Evolutionary conservation across 78 protist genomes (phyloP).

Genomic region (Dictyostelium capitatum): DNA sequence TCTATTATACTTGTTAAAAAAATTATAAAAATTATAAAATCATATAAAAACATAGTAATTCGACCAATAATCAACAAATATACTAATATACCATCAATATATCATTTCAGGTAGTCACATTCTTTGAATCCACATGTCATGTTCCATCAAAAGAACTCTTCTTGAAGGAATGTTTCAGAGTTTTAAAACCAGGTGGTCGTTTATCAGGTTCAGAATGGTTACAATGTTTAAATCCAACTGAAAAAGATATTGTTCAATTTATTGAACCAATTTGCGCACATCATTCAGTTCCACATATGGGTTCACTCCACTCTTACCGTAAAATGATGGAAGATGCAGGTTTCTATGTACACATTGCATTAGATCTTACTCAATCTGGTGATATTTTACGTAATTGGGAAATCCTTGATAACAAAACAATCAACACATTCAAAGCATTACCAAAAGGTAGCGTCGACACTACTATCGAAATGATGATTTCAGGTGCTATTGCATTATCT

Average conservation of each 20-base stretch:
- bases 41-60: too few relatives aligned
- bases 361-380: slow-evolving; percentile 70
- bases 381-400: slow-evolving; percentile 76
- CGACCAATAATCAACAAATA: too few relatives aligned
- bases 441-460: slow-evolving; percentile 79
- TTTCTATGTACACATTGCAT: slow-evolving; percentile 78
- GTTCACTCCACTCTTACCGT: slow-evolving; percentile 58
- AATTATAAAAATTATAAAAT: too few relatives aligned
- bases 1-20: too few relatives aligned
- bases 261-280: slow-evolving; percentile 82
- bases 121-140: slow-evolving; percentile 75
- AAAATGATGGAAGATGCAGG: slow-evolving; percentile 67
- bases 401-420: slow-evolving; percentile 51
- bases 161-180: slow-evolving; percentile 73
- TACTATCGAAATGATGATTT: slow-evolving; percentile 77
- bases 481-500: slow-evolving; percentile 73
- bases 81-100: too few relatives aligned
- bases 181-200: slow-evolving; percentile 82
- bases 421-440: slow-evolving; percentile 74
- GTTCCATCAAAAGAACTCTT: slow-evolving; percentile 63
- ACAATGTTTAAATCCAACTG: slow-evolving; percentile 76
- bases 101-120: slow-evolving; percentile 65
- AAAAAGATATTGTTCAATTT: slow-evolving; percentile 76
- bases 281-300: slow-evolving; percentile 78
- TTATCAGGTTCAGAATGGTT: slow-evolving; percentile 76